These are phyloP conservation scores for Vigna mungo DNA, from an alignment of 306 rosid genomes.

Conservation along the genomic window DNA sequence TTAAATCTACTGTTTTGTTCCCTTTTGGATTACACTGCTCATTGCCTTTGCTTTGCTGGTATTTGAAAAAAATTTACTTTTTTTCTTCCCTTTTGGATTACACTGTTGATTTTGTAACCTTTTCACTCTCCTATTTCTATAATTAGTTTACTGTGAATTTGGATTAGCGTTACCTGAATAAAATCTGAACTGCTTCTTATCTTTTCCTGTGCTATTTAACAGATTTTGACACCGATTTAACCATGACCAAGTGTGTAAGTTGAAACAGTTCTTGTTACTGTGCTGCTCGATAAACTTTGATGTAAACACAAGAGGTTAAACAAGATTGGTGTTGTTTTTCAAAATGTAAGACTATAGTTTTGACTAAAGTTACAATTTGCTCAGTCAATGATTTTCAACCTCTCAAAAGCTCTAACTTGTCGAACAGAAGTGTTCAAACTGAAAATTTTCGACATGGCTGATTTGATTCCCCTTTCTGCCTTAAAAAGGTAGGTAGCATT, in stretches of 20 bases:
- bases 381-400: background rate
- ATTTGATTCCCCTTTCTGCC: conserved; percentile 2
- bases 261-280: background rate
- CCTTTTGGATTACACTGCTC: background rate
- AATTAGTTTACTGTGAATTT: too few species aligned
- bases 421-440: background rate
- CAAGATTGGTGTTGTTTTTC: background rate
- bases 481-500: background rate
- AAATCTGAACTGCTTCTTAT: background rate
- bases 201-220: background rate
- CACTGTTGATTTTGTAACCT: too few species aligned
- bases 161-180: too few species aligned
- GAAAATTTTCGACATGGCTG: background rate
- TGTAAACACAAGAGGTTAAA: background rate
- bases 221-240: background rate
- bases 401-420: background rate
- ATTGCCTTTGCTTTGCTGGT: background rate
- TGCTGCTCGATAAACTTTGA: background rate
- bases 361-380: background rate
- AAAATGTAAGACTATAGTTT: background rate
- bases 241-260: background rate
- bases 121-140: too few species aligned
- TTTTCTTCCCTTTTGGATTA: too few species aligned
- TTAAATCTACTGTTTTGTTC: background rate
- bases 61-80: too few species aligned